A percentile compares a stretch with the other conserved stretches of the same genome.
Conservation (phyloP, 139 green algal genomes). For the Micractinium sp. region DNA sequence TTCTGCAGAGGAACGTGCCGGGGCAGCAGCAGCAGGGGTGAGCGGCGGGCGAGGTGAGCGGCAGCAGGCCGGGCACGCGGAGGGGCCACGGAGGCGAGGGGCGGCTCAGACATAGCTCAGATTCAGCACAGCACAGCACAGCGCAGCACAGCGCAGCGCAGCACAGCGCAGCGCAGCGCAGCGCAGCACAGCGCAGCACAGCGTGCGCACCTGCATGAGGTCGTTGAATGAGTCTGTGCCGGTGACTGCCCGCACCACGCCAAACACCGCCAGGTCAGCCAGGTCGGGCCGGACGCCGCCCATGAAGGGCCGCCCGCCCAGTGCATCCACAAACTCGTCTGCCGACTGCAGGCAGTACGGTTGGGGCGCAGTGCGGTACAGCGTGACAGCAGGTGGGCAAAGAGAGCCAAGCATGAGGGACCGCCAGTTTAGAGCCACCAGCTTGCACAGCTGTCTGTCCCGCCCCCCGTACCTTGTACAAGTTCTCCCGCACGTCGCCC, state of each 20-base stretch:
- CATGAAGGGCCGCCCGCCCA: constrained; percentile 48
- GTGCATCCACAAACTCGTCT: constrained; percentile 61
- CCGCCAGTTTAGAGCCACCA: neutral
- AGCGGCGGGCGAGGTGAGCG: neutral
- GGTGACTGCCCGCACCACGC: constrained; percentile 84
- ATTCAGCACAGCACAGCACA: neutral
- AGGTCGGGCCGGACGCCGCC: constrained; percentile 84
- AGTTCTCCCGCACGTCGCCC: constrained; percentile 76
- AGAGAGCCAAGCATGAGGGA: neutral
- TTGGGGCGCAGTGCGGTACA: too few relatives aligned
- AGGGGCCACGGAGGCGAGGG: neutral
- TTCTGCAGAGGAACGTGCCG: constrained; percentile 29
- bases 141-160: neutral
- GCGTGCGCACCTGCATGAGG: constrained; percentile 60
- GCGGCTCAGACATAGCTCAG: too few relatives aligned
- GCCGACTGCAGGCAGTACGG: constrained; percentile 13
- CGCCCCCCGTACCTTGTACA: constrained; percentile 65
- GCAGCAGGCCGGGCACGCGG: neutral
- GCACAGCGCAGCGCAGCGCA: neutral
- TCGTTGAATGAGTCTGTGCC: constrained; percentile 89
- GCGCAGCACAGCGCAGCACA: neutral
- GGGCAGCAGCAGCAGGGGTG: neutral
- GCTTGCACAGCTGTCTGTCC: neutral
- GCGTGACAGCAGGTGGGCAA: neutral
- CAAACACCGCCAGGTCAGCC: constrained; percentile 92